phyloP scores from a whole-genome alignment of 73 alveolate species.

The Effrenium voratum region DNA sequence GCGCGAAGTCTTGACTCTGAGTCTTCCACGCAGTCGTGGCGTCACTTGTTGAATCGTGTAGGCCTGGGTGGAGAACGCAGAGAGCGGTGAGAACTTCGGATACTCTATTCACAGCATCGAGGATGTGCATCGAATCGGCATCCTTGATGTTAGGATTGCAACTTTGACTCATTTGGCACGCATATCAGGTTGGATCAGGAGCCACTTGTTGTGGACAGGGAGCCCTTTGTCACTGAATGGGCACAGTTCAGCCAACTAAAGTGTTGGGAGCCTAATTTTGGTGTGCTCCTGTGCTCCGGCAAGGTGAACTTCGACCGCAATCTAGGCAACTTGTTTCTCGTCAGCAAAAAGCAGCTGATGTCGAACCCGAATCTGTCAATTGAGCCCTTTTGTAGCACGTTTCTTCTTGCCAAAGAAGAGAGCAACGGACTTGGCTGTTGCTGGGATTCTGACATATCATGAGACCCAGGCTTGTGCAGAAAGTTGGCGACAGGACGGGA shows the following conservation, averaged over 20 bases:
- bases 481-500: constrained; percentile 2
- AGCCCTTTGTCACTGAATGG: too few relatives aligned
- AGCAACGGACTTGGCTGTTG: not conserved
- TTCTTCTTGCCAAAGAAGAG: not conserved
- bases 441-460: not conserved
- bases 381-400: not conserved
- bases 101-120: constrained; percentile 9
- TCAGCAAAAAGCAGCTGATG: not conserved
- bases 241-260: too few relatives aligned
- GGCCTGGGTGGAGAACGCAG: constrained; percentile 57
- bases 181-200: too few relatives aligned
- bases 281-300: too few relatives aligned
- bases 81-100: constrained; percentile 57
- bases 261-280: too few relatives aligned
- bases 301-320: constrained; percentile 75
- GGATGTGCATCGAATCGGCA: constrained; percentile 69
- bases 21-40: not conserved
- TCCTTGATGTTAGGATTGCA: constrained; percentile 62
- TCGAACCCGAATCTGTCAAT: not conserved
- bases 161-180: too few relatives aligned
- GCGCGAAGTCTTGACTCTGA: not conserved
- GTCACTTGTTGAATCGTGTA: not conserved
- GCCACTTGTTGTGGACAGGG: too few relatives aligned
- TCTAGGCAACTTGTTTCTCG: constrained; percentile 57
- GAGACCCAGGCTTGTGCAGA: constrained; percentile 58